A percentile compares a stretch with the other conserved stretches of the same genome.
phyloP scores from a whole-genome alignment of 78 protist species.

The Parvularia atlantis region DNA sequence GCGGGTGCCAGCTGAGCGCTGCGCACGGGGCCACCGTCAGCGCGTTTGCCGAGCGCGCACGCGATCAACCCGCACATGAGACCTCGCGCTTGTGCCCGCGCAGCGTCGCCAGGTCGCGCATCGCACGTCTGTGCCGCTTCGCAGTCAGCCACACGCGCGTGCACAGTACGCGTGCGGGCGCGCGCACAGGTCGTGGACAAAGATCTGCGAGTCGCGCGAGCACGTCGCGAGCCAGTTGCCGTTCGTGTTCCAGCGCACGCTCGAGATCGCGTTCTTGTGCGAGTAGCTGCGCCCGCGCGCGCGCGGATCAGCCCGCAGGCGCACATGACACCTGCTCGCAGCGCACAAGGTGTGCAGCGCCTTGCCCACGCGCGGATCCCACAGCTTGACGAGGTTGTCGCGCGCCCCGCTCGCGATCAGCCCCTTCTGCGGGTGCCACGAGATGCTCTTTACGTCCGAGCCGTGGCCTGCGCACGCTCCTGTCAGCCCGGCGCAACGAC shows the following conservation, averaged over 20 bases:
- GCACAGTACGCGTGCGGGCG: no score
- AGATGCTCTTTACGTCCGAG: constrained; percentile 71
- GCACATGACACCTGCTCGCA: not conserved
- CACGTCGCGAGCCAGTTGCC: constrained; percentile 76
- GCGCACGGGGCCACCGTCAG: no score
- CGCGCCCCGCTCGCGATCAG: constrained; percentile 74
- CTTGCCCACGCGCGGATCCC: constrained; percentile 78
- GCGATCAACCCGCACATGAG: not conserved
- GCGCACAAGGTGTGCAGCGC: constrained; percentile 34
- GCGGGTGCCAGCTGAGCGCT: constrained; percentile 71
- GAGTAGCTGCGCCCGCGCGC: constrained; percentile 22
- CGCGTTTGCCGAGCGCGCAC: not conserved
- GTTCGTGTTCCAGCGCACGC: constrained; percentile 60
- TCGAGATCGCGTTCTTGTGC: constrained; percentile 57
- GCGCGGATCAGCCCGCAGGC: not conserved
- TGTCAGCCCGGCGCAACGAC: not conserved
- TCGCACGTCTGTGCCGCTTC: constrained; percentile 68
- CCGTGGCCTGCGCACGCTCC: constrained; percentile 64
- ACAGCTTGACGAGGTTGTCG: constrained; percentile 71
- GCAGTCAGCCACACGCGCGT: no score
- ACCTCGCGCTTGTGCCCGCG: constrained; percentile 74
- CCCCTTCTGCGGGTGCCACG: constrained; percentile 83
- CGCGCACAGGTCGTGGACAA: no score
- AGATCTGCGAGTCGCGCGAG: constrained; percentile 60
- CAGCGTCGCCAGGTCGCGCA: constrained; percentile 66